These are phyloP conservation scores for Punica granatum DNA, from an alignment of 345 rosid species.

Conservation along the genomic window DNA sequence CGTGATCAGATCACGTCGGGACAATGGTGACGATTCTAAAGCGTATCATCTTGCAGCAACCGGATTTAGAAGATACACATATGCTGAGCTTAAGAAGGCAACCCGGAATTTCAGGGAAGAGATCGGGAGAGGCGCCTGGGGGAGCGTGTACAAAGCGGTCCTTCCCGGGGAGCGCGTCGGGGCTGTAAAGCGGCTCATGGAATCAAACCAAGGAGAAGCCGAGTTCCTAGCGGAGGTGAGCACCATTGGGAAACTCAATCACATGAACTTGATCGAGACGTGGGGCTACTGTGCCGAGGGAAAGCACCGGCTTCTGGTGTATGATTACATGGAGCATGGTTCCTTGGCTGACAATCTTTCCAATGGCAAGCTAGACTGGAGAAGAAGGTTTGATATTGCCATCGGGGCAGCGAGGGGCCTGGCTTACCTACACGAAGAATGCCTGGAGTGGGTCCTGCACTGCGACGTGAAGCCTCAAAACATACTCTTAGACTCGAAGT, in stretches of 20 bases:
- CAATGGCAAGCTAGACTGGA: slow-evolving; percentile 16
- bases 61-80: slow-evolving; percentile 13
- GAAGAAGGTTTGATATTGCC: slow-evolving; percentile 15
- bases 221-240: slow-evolving; percentile 24
- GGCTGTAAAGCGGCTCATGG: slow-evolving; percentile 22
- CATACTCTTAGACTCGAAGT: slow-evolving; percentile 15
- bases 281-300: slow-evolving; percentile 23
- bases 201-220: slow-evolving; percentile 16
- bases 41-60: slow-evolving; percentile 7
- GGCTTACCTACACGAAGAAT: slow-evolving; percentile 30
- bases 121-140: slow-evolving; percentile 23
- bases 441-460: slow-evolving; percentile 23
- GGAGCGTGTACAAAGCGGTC: slow-evolving; percentile 16
- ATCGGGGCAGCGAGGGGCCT: slow-evolving; percentile 22
- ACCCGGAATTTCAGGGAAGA: slow-evolving; percentile 16
- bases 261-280: slow-evolving; percentile 21
- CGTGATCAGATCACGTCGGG: background rate
- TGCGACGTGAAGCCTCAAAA: slow-evolving; percentile 22
- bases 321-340: slow-evolving; percentile 15
- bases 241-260: slow-evolving; percentile 24
- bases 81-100: slow-evolving; percentile 10
- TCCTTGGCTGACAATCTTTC: slow-evolving; percentile 11
- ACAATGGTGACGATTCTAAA: background rate
- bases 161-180: slow-evolving; percentile 5
- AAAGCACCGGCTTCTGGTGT: slow-evolving; percentile 19